A percentile compares a stretch with the other conserved stretches of the same genome.
These are phyloP conservation scores for Fusarium oxysporum DNA, from an alignment of 2,329 filamentous ascomycete genomes.

Conservation along the genomic window DNA sequence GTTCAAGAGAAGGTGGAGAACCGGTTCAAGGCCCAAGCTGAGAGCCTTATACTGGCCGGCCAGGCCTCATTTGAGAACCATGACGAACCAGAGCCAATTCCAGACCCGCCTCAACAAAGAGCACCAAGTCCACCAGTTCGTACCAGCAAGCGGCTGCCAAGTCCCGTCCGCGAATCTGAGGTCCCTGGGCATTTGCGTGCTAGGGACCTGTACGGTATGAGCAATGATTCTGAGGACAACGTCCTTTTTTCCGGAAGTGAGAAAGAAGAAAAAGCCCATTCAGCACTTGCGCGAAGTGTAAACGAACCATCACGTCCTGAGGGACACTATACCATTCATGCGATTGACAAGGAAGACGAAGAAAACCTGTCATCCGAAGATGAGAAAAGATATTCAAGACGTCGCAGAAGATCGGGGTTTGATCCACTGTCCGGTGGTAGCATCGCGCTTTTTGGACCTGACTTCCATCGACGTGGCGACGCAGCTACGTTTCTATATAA, in stretches of 20 bases:
- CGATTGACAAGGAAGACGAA: too few relatives aligned
- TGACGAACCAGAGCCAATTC: background rate
- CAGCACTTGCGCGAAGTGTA: too few relatives aligned
- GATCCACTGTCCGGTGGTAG: background rate
- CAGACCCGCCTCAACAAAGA: background rate
- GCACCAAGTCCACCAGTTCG: constrained; percentile 27
- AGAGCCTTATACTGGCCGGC: constrained; percentile 7
- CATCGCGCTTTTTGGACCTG: constrained; percentile 9
- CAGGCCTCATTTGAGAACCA: too few relatives aligned
- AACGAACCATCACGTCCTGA: too few relatives aligned
- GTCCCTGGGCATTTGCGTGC: constrained; percentile 1
- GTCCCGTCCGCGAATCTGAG: constrained; percentile 12
- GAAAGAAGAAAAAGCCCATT: too few relatives aligned
- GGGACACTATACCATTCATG: too few relatives aligned
- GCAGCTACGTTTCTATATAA: constrained; percentile 32
- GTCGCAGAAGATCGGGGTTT: background rate
- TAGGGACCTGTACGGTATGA: too few relatives aligned
- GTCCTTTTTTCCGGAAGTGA: too few relatives aligned
- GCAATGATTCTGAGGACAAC: too few relatives aligned
- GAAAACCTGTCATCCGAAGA: too few relatives aligned
- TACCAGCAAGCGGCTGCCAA: constrained; percentile 16
- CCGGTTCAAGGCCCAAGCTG: constrained; percentile 25
- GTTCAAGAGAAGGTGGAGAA: background rate
- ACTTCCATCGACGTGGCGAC: constrained; percentile 23
- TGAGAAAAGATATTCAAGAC: too few relatives aligned